Evolutionary conservation across 2,329 filamentous ascomycete species (phyloP).

Genomic region (Trichoderma aggressivum): DNA sequence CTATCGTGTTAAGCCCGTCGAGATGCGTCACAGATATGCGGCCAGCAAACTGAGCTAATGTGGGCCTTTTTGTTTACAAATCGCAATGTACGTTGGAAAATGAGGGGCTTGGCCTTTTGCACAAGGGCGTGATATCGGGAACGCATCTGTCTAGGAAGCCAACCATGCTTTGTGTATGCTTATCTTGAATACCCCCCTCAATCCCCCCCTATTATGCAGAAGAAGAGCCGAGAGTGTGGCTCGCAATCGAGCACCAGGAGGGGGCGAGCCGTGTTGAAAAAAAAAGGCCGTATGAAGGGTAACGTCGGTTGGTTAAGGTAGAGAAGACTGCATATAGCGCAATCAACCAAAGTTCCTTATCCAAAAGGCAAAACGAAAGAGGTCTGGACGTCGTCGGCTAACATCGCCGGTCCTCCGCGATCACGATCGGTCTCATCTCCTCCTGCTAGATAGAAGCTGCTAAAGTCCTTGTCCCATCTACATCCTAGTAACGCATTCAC

Average conservation of each 20-base stretch:
- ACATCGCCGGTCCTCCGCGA: background rate
- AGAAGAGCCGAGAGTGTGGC: slow-evolving; percentile 1
- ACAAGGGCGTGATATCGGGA: background rate
- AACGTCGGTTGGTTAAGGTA: background rate
- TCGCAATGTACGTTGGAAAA: background rate
- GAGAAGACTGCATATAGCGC: background rate
- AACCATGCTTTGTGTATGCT: slow-evolving; percentile 4
- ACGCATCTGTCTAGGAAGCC: background rate
- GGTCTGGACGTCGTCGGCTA: background rate
- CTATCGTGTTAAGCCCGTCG: background rate
- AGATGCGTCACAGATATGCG: background rate
- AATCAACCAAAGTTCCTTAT: background rate
- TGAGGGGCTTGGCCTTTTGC: background rate
- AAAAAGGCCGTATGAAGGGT: background rate
- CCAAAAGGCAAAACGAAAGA: background rate
- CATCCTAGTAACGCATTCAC: background rate
- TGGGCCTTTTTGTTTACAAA: background rate
- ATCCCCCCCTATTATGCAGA: background rate
- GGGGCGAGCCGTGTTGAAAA: background rate
- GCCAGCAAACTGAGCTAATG: background rate
- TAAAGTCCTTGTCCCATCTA: background rate
- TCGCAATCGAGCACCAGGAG: background rate
- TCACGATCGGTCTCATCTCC: background rate
- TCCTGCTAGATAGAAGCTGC: background rate
- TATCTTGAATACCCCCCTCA: background rate